These are phyloP conservation scores for Phoenix roebelenii DNA, from an alignment of 176 grass and related monocot species.

Conservation along the genomic window DNA sequence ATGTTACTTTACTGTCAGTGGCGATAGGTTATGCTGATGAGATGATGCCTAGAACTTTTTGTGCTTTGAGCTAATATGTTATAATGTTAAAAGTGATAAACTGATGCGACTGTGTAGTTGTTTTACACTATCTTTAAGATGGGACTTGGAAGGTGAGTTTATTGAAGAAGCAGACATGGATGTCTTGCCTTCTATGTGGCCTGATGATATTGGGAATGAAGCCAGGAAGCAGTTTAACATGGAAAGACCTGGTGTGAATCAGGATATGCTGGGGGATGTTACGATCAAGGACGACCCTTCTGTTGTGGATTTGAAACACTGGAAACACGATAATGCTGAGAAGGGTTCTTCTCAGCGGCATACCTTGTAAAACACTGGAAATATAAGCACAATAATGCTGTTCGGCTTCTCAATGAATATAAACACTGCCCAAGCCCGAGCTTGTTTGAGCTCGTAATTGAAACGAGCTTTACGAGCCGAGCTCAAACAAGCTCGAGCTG, in stretches of 20 bases:
- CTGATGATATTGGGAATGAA: conserved; percentile 50
- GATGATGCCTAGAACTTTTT: background rate
- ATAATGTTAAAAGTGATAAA: background rate
- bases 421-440: too few relatives aligned
- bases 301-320: conserved; percentile 29
- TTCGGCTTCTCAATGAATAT: conserved; percentile 46
- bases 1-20: too few relatives aligned
- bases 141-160: conserved; percentile 37
- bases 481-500: background rate
- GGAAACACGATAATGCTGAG: conserved; percentile 33
- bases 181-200: conserved; percentile 73
- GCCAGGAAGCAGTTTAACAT: conserved; percentile 55
- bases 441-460: too few relatives aligned
- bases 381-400: conserved; percentile 36
- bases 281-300: conserved; percentile 26
- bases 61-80: background rate
- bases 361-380: conserved; percentile 64
- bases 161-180: conserved; percentile 48
- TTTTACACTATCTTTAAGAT: conserved; percentile 25
- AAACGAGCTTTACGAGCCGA: too few relatives aligned
- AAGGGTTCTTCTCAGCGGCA: conserved; percentile 51
- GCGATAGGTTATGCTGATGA: background rate
- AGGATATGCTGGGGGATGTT: conserved; percentile 57
- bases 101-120: background rate
- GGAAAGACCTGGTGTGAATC: conserved; percentile 34